These are phyloP conservation scores for Nakazawaea peltata DNA, from an alignment of 805 yeast genomes.

Conservation along the genomic window DNA sequence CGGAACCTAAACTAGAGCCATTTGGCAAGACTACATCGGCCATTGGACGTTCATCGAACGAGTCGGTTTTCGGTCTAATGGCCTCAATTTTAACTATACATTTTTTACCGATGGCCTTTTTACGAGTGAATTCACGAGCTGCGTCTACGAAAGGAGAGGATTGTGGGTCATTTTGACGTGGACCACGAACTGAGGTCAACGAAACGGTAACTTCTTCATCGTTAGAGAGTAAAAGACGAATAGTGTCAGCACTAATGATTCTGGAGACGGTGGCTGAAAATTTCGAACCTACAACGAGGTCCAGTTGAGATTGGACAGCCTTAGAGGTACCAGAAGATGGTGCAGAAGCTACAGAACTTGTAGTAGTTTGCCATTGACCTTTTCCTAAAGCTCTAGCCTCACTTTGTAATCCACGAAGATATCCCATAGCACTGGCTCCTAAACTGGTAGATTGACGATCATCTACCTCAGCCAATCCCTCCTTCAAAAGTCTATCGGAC, in stretches of 20 bases:
- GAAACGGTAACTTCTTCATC: slow-evolving; percentile 59
- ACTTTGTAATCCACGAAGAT: slow-evolving; percentile 57
- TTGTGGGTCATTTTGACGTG: slow-evolving; percentile 53
- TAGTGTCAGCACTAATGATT: slow-evolving; percentile 63
- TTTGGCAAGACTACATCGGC: slow-evolving; percentile 49
- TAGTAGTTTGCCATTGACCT: slow-evolving; percentile 43
- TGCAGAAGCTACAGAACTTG: slow-evolving; percentile 15
- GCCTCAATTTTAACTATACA: slow-evolving; percentile 59
- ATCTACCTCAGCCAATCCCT: slow-evolving; percentile 66
- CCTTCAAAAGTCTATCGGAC: slow-evolving; percentile 54
- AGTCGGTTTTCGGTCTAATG: slow-evolving; percentile 50
- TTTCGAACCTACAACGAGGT: slow-evolving; percentile 35
- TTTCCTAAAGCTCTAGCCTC: slow-evolving; percentile 47
- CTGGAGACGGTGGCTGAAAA: slow-evolving; percentile 49
- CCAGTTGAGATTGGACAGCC: slow-evolving; percentile 14
- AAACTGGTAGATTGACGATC: slow-evolving; percentile 73
- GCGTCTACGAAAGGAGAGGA: slow-evolving; percentile 48
- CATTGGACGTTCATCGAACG: slow-evolving; percentile 56
- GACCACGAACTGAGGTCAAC: slow-evolving; percentile 69
- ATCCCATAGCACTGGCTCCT: slow-evolving; percentile 57
- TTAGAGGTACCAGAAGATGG: slow-evolving; percentile 14
- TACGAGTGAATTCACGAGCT: slow-evolving; percentile 72
- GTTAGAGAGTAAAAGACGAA: slow-evolving; percentile 41
- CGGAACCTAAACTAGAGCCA: slow-evolving; percentile 51
- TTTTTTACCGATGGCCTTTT: slow-evolving; percentile 60